Conservation (phyloP, 306 rosid species). For the Canavalia ensiformis region DNA sequence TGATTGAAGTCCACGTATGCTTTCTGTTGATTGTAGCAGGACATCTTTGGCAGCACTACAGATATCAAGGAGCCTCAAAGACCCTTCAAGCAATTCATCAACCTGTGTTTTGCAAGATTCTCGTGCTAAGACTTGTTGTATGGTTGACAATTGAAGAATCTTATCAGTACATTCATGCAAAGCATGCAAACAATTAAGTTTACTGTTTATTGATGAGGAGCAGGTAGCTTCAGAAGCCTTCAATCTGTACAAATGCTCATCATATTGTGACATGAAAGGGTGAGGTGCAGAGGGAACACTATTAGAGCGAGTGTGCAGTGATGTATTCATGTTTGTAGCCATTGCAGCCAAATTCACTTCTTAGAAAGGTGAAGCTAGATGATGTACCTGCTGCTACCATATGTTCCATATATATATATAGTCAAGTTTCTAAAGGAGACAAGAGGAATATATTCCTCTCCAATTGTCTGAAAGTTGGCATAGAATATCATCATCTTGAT, state of each 20-base stretch:
- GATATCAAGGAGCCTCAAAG: constrained; percentile 44
- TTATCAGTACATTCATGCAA: constrained; percentile 41
- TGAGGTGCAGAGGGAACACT: constrained; percentile 46
- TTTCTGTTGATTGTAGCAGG: constrained; percentile 43
- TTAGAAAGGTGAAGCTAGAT: constrained; percentile 16
- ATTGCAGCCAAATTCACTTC: constrained; percentile 5
- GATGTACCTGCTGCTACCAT: constrained; percentile 17
- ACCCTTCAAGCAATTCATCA: constrained; percentile 46
- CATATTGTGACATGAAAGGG: constrained; percentile 30
- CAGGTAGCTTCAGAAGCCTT: constrained; percentile 41
- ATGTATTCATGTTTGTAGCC: constrained; percentile 33
- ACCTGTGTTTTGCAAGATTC: constrained; percentile 23
- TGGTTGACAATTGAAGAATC: constrained; percentile 44
- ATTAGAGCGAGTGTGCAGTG: constrained; percentile 38
- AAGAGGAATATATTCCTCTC: constrained; percentile 44
- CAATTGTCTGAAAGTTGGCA: constrained; percentile 46
- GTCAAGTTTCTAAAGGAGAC: constrained; percentile 41
- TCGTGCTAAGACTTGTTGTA: constrained; percentile 38
- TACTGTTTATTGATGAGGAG: constrained; percentile 30
- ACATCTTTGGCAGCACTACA: constrained; percentile 42
- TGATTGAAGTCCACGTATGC: constrained; percentile 40
- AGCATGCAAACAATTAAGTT: constrained; percentile 40
- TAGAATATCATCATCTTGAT: constrained; percentile 32
- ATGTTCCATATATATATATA: constrained; percentile 42
- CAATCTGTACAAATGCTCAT: constrained; percentile 42